Conservation (phyloP, 352 stramenopile genomes). For the Phytophthora sojae region DNA sequence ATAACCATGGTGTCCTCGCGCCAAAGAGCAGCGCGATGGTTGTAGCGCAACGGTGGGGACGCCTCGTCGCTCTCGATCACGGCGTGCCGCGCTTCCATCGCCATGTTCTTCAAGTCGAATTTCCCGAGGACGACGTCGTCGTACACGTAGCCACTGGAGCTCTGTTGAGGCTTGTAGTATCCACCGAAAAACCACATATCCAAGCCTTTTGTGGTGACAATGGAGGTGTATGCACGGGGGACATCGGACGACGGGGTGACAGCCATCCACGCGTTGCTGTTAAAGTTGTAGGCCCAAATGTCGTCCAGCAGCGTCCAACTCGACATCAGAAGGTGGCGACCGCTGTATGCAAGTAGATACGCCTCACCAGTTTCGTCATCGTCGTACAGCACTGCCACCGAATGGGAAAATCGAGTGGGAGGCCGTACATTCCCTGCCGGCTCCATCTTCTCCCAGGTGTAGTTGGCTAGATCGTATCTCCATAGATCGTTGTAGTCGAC, state of each 20-base stretch:
- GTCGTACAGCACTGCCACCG: slow-evolving; percentile 48
- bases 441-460: slow-evolving; percentile 50
- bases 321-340: slow-evolving; percentile 51
- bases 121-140: slow-evolving; percentile 61
- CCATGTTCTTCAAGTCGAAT: slow-evolving; percentile 35
- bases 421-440: slow-evolving; percentile 32
- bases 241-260: slow-evolving; percentile 22
- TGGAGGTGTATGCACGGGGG: slow-evolving; percentile 72
- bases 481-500: slow-evolving; percentile 70
- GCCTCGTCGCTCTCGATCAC: slow-evolving; percentile 16
- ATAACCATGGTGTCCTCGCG: slow-evolving; percentile 61
- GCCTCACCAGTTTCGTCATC: slow-evolving; percentile 23
- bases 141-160: slow-evolving; percentile 74
- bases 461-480: slow-evolving; percentile 59
- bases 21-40: slow-evolving; percentile 67
- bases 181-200: slow-evolving; percentile 82
- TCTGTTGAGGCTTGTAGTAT: slow-evolving; percentile 66
- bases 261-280: slow-evolving; percentile 45
- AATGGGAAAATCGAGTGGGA: slow-evolving; percentile 70
- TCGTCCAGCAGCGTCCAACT: slow-evolving; percentile 66
- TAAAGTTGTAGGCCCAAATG: slow-evolving; percentile 70
- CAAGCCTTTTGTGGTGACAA: slow-evolving; percentile 48
- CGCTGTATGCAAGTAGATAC: slow-evolving; percentile 68
- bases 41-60: slow-evolving; percentile 69
- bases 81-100: slow-evolving; percentile 22